These are phyloP conservation scores for Phalaenopsis hybrid DNA, from an alignment of 116 monocot species.

Conservation along the genomic window DNA sequence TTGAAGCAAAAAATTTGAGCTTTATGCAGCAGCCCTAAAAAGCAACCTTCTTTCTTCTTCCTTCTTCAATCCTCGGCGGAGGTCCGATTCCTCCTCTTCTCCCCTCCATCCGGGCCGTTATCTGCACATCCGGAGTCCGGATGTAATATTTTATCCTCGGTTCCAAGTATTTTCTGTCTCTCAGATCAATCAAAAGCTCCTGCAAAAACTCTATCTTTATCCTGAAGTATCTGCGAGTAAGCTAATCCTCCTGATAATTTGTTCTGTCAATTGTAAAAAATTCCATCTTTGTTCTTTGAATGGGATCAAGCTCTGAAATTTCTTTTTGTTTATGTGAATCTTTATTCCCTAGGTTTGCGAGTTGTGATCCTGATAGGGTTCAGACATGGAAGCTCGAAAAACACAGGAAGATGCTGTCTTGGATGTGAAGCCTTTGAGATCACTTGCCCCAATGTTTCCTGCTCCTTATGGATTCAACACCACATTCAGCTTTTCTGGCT, in stretches of 20 bases:
- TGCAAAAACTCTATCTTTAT: not conserved
- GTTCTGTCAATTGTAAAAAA: too few relatives aligned
- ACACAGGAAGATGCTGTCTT: constrained; percentile 5
- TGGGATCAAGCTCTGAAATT: too few relatives aligned
- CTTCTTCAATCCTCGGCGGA: not conserved
- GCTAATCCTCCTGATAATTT: not conserved
- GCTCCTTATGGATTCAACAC: constrained; percentile 27
- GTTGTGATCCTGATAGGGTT: not conserved
- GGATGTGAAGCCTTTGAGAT: constrained; percentile 41
- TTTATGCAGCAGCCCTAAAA: not conserved
- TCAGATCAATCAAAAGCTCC: too few relatives aligned
- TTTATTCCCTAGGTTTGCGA: too few relatives aligned
- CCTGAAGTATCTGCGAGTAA: not conserved
- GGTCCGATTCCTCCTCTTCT: not conserved
- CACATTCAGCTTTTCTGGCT: constrained; percentile 13
- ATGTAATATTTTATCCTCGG: too few relatives aligned
- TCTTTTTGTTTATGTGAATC: too few relatives aligned
- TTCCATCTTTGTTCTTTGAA: not conserved
- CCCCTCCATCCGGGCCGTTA: not conserved
- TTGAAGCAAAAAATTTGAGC: not conserved
- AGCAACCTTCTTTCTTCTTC: not conserved
- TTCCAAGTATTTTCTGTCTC: not conserved
- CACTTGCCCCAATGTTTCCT: constrained; percentile 53
- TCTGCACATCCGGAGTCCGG: not conserved
- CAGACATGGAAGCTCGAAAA: not conserved